These are phyloP conservation scores for Neopestalotiopsis rosae DNA, from an alignment of 2,329 filamentous ascomycete genomes.

Conservation along the genomic window DNA sequence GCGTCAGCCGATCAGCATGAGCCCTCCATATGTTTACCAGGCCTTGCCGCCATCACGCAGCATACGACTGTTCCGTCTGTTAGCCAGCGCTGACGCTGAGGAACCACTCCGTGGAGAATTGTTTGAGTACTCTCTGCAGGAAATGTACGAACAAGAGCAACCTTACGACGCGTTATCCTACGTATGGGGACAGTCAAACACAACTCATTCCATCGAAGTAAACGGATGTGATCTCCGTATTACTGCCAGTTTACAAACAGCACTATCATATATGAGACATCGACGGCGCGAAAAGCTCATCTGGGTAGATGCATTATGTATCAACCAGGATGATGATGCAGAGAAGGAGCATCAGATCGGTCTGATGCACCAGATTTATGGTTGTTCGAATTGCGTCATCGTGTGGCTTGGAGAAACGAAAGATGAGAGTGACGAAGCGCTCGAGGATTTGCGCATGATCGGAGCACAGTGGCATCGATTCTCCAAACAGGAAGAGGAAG, in stretches of 20 bases:
- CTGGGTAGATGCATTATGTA: conserved; percentile 29
- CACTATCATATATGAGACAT: neutral
- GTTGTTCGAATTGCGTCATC: conserved; percentile 23
- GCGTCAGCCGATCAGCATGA: neutral
- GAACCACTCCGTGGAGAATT: neutral
- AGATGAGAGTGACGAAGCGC: conserved; percentile 20
- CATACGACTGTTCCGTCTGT: neutral
- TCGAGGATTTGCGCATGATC: neutral
- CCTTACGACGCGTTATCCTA: neutral
- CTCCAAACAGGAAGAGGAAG: neutral
- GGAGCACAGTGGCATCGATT: neutral
- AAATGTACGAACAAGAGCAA: neutral
- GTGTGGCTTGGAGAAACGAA: conserved; percentile 27
- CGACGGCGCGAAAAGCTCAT: conserved; percentile 1
- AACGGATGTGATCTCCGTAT: neutral
- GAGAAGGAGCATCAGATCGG: conserved; percentile 26
- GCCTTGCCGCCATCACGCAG: neutral
- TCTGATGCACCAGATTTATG: conserved; percentile 29
- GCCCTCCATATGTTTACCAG: neutral
- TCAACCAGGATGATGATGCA: conserved; percentile 26
- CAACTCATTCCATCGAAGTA: neutral
- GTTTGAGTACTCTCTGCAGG: neutral
- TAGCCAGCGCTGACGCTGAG: neutral
- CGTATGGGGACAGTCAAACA: neutral
- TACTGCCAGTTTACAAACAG: neutral